Conservation (phyloP, 1,139 yeast species). For the Taphrina deformans region DNA sequence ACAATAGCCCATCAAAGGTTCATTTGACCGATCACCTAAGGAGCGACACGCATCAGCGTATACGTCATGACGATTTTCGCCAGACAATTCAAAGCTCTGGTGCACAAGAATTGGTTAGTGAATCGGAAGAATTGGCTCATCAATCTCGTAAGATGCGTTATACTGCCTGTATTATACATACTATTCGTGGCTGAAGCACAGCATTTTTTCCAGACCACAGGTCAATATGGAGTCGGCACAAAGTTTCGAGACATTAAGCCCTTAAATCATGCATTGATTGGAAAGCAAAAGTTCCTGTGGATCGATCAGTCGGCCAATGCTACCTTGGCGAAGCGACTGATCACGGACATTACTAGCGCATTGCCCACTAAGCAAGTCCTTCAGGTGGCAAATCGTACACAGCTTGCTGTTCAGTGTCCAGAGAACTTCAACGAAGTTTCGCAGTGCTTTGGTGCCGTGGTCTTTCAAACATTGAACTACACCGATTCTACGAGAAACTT, state of each 20-base stretch:
- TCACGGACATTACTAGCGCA: conserved; percentile 43
- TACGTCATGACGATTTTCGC: conserved; percentile 2
- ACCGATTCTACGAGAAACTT: conserved; percentile 38
- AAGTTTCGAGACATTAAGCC: conserved; percentile 41
- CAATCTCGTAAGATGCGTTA: conserved; percentile 44
- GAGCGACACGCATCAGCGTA: not conserved
- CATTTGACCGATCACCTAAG: too few relatives aligned
- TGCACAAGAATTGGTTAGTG: conserved; percentile 41
- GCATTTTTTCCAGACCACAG: conserved; percentile 44
- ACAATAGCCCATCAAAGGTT: not conserved
- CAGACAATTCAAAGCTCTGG: conserved; percentile 14
- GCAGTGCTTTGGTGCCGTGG: conserved; percentile 46
- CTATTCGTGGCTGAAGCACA: conserved; percentile 45
- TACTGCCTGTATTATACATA: conserved; percentile 44
- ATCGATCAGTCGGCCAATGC: conserved; percentile 42
- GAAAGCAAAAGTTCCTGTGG: conserved; percentile 42
- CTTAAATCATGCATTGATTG: conserved; percentile 41
- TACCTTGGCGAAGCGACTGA: conserved; percentile 43
- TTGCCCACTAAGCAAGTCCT: conserved; percentile 42
- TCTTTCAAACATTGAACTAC: conserved; percentile 44
- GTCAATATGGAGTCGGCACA: conserved; percentile 44
- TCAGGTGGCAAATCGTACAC: conserved; percentile 41
- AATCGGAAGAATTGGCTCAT: conserved; percentile 43
- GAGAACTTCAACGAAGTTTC: conserved; percentile 45
- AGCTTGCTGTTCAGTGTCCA: conserved; percentile 42